These are phyloP conservation scores for Ambrosia artemisiifolia DNA, from an alignment of 129 eudicot species.

Conservation along the genomic window DNA sequence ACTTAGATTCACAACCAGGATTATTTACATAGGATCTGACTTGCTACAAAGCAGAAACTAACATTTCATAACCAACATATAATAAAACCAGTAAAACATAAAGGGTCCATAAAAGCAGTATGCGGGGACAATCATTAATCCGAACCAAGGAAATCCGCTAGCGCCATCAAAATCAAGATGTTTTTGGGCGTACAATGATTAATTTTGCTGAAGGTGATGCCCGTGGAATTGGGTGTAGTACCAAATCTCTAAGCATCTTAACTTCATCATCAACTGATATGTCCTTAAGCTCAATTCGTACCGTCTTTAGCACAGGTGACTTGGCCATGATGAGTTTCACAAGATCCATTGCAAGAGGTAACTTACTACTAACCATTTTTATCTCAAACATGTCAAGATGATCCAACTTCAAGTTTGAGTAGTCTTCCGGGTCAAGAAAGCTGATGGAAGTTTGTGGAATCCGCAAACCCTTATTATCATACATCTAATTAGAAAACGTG, in stretches of 20 bases:
- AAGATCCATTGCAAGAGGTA: neutral
- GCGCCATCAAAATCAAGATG: neutral
- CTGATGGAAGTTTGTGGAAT: neutral
- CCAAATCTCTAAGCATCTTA: slow-evolving; percentile 6
- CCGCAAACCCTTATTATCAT: neutral
- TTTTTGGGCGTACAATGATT: neutral
- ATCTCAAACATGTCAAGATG: slow-evolving; percentile 4
- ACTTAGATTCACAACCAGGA: too few species aligned
- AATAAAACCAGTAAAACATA: neutral
- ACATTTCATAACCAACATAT: neutral
- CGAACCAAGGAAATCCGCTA: neutral
- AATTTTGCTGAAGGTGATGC: slow-evolving; percentile 9
- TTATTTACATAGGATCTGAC: too few species aligned
- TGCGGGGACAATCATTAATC: neutral
- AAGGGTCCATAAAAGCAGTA: neutral
- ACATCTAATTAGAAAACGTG: neutral
- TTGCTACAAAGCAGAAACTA: neutral
- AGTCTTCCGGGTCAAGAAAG: neutral
- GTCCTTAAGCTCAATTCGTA: neutral
- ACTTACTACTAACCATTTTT: neutral
- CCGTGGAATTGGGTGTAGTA: neutral
- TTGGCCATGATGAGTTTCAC: slow-evolving; percentile 5
- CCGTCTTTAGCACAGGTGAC: slow-evolving; percentile 2
- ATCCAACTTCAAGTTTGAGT: neutral
- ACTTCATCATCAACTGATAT: neutral